These are phyloP conservation scores for Ceratocystis alfenasii DNA, from an alignment of 2,329 filamentous ascomycete genomes.

Conservation along the genomic window DNA sequence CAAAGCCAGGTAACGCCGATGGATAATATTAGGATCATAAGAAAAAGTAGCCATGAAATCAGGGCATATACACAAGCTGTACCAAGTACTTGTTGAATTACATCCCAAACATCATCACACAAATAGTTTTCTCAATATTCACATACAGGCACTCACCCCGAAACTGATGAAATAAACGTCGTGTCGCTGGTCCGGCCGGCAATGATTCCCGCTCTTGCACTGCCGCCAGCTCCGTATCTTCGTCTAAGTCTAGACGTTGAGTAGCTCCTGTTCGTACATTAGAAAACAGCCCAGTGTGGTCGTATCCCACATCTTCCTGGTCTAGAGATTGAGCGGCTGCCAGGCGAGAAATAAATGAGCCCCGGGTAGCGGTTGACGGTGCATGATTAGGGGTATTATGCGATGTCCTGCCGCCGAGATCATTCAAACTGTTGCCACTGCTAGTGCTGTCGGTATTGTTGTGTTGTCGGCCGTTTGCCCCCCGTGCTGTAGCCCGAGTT, in stretches of 20 bases:
- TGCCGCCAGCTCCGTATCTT: constrained; percentile 7
- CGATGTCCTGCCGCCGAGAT: neutral
- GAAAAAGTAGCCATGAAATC: neutral
- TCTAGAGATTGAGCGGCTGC: constrained; percentile 7
- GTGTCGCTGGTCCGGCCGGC: constrained; percentile 6
- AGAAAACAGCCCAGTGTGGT: constrained; percentile 5
- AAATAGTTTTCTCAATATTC: neutral
- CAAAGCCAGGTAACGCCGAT: neutral
- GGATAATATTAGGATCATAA: neutral
- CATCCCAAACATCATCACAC: neutral
- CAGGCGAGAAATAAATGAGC: constrained; percentile 13
- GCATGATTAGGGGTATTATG: neutral
- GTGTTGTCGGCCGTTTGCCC: neutral
- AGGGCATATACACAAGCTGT: neutral
- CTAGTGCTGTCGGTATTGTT: neutral
- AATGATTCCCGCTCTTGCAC: constrained; percentile 6
- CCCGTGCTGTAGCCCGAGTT: constrained; percentile 14
- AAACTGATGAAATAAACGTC: constrained; percentile 18
- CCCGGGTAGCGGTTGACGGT: neutral
- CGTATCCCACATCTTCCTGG: constrained; percentile 1
- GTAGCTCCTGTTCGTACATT: neutral
- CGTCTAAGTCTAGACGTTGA: constrained; percentile 6
- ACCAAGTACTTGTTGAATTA: neutral
- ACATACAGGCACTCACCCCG: constrained; percentile 12
- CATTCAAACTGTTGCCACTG: neutral